Evolutionary conservation across 768 basidiomycete genomes (phyloP).

Genomic region (Termitomyces eurrhizus): DNA sequence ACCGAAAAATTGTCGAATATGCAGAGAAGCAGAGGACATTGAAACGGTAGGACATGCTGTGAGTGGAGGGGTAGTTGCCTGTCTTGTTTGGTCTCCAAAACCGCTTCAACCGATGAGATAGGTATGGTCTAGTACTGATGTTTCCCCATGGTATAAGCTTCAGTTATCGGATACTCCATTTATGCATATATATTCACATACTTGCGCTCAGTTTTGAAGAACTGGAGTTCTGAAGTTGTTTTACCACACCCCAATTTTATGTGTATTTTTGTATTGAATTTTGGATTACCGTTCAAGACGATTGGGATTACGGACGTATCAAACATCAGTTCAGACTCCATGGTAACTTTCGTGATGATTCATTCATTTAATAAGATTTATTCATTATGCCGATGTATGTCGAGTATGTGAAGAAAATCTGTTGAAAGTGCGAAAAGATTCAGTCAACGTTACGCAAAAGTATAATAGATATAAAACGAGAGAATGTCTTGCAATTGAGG

Average conservation of each 20-base stretch:
- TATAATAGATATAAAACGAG: background rate
- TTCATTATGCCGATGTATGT: background rate
- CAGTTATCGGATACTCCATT: background rate
- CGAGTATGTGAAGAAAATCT: background rate
- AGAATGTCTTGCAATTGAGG: no score
- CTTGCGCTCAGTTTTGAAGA: background rate
- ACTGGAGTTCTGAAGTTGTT: background rate
- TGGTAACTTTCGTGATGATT: background rate
- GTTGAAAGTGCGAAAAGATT: background rate
- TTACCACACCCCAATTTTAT: background rate
- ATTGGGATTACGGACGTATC: background rate
- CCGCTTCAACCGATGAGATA: background rate
- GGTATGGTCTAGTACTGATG: background rate
- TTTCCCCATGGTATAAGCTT: background rate
- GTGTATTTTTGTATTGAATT: background rate
- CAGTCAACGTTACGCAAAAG: no score
- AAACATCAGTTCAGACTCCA: background rate
- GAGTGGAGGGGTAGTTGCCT: background rate
- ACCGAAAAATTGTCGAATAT: conserved; percentile 90
- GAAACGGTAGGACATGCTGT: conserved; percentile 40
- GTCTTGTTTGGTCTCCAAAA: background rate
- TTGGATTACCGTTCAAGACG: background rate
- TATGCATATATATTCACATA: no score
- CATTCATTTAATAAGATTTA: background rate
- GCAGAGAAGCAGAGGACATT: conserved; percentile 97